Evolutionary conservation across 2,329 filamentous ascomycete genomes (phyloP).

Genomic region (Botrytis porri): DNA sequence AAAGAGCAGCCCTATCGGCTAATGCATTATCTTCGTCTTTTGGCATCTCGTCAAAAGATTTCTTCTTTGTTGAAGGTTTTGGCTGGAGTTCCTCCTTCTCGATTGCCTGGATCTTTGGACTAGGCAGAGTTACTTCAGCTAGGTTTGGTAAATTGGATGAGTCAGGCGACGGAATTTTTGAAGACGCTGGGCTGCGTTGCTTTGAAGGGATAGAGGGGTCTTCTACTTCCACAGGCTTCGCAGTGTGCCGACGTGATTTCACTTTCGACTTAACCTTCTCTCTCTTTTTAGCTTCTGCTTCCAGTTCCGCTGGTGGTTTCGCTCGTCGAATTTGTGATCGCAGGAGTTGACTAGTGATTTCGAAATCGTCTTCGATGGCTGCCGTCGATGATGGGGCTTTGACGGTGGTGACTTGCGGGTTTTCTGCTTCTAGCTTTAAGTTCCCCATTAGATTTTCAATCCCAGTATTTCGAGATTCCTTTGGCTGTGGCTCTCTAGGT

Average conservation of each 20-base stretch:
- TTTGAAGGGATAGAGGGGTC: neutral
- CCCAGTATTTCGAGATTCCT: conserved; percentile 20
- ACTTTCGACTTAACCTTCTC: conserved; percentile 36
- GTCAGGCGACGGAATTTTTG: neutral
- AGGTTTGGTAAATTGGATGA: neutral
- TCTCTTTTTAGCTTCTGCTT: conserved; percentile 24
- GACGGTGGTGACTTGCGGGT: conserved; percentile 4
- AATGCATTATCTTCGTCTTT: neutral
- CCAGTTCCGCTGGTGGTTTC: conserved; percentile 20
- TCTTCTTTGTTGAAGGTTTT: neutral
- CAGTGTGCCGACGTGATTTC: conserved; percentile 33
- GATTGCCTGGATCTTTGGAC: neutral
- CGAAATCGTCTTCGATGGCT: conserved; percentile 23
- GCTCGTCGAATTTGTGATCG: conserved; percentile 19
- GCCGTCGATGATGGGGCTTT: conserved; percentile 1
- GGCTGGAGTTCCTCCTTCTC: conserved; percentile 7
- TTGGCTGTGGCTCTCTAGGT: conserved; percentile 18
- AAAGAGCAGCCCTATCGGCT: conserved; percentile 44
- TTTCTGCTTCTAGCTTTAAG: conserved; percentile 29
- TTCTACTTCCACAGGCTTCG: conserved; percentile 23
- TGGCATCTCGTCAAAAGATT: neutral
- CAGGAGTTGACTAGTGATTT: conserved; percentile 23
- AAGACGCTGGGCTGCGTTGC: neutral
- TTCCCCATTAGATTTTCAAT: conserved; percentile 35
- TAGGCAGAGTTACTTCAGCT: neutral